Percentiles rank a stretch among this genome's conserved stretches.
phyloP scores from a whole-genome alignment of 441 rosid genomes.

The Croton laevigatus region DNA sequence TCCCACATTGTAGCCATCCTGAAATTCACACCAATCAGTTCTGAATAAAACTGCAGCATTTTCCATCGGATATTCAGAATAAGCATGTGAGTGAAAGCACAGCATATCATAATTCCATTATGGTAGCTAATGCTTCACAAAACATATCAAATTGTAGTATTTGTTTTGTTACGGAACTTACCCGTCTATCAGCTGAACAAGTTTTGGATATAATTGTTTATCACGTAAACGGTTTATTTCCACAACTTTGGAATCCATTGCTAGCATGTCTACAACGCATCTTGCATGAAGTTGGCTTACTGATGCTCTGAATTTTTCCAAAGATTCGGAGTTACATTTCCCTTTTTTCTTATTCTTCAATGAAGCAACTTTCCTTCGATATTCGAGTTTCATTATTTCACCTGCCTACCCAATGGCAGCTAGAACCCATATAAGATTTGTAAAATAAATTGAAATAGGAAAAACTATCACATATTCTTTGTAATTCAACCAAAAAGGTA shows the following conservation, averaged over 20 bases:
- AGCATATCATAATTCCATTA: too few species aligned
- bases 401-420: conserved; percentile 59
- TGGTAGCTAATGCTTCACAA: too few species aligned
- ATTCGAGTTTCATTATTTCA: conserved; percentile 82
- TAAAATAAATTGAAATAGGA: not conserved
- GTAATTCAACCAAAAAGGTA: not conserved
- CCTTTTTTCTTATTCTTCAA: conserved; percentile 74
- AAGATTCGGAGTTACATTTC: conserved; percentile 57
- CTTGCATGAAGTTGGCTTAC: conserved; percentile 91
- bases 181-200: conserved; percentile 76
- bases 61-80: not conserved
- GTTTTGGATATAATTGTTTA: conserved; percentile 76
- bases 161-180: too few species aligned
- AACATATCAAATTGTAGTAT: too few species aligned
- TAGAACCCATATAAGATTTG: conserved; percentile 25
- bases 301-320: conserved; percentile 84
- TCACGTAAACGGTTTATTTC: conserved; percentile 95
- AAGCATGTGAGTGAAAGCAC: not conserved
- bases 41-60: not conserved
- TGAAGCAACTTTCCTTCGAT: conserved; percentile 71
- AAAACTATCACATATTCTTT: not conserved
- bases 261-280: conserved; percentile 97
- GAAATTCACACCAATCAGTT: conserved; percentile 23
- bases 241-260: conserved; percentile 89
- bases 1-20: conserved; percentile 94